Evolutionary conservation across 179 eudicot species (phyloP).

Genomic region (Kewa caespitosa): DNA sequence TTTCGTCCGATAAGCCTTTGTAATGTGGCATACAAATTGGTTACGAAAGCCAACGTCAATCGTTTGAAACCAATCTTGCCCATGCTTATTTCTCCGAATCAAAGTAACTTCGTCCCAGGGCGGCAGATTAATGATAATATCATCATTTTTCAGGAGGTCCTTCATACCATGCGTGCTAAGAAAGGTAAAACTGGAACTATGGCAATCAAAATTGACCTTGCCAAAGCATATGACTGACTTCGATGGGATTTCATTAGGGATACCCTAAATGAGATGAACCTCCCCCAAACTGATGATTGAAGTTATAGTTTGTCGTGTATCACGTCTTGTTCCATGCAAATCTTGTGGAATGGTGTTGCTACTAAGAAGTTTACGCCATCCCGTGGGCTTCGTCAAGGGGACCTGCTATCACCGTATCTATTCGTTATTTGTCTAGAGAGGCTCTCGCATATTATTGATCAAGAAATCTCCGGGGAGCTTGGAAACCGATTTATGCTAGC

Average conservation of each 20-base stretch:
- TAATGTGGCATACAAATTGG: too few species aligned
- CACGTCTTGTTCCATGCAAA: background rate
- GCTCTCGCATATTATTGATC: background rate
- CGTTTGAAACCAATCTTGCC: too few species aligned
- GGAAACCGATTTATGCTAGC: background rate
- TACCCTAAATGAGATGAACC: fast-evolving
- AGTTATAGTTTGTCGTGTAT: background rate
- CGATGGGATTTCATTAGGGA: background rate
- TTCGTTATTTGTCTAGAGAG: constrained; percentile 8
- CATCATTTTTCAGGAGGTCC: background rate
- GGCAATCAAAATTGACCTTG: background rate
- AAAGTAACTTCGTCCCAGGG: background rate
- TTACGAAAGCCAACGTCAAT: too few species aligned
- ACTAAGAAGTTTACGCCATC: background rate
- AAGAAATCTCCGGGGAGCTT: background rate
- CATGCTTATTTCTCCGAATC: too few species aligned
- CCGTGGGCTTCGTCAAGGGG: background rate
- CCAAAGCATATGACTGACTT: constrained; percentile 2
- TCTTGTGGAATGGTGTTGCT: background rate
- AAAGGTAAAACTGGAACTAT: background rate
- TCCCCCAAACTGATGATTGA: background rate
- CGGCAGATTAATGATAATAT: background rate
- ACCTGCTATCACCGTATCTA: constrained; percentile 11
- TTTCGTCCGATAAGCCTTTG: too few species aligned
- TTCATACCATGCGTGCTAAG: background rate